Evolutionary conservation across 331 rosid genomes (phyloP), one percentile per base, ranked within the genome.

Genomic region (Pyrus hybrid): DNA sequence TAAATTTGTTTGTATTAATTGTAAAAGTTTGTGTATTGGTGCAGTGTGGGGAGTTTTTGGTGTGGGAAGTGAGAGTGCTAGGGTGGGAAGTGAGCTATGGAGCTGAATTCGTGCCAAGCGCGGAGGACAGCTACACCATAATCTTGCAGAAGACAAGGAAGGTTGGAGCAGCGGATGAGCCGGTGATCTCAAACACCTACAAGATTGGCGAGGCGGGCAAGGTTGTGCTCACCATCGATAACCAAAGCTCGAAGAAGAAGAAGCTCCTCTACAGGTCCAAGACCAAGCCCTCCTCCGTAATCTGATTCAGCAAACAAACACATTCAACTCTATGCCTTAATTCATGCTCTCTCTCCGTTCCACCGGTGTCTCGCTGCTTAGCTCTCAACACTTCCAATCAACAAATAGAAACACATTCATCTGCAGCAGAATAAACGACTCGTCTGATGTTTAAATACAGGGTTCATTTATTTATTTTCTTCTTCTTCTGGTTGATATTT

Each of bases 241-340:
- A 91, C 86, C 98, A 81, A 81, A 86, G 88, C 80, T 91, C 91
- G 26, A 93, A 91, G 89, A 93, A 91, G 91, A 93, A 93, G 93
- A 88, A 87, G 80, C 91, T 93, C 68, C 88, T 93, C 18, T 93
- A 91, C 85, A 84, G 98, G 88, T 87, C 79, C 83, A 93, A 91
- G 89, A 81, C 83, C 91, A 91, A 79, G 69, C 69, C 88, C 74
- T 63, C 67, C 53, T 76, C 86, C 5, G 47, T 3, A 41, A 41
- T 41, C 14, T 41, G 47, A 41, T 41, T 41, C 47, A 3, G 14
- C 47, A 3, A 41, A 1, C 47, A 41, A 3, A 41, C 35, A 41
- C 47, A 41, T 41, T 41, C 47, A 11, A 41, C 47, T 41, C 47
- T 41, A 41, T 41, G 47, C 47, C 47, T 41, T 11, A 41, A 41